These are phyloP conservation scores for Lentinula boryana DNA, from an alignment of 768 basidiomycete genomes.

Conservation along the genomic window DNA sequence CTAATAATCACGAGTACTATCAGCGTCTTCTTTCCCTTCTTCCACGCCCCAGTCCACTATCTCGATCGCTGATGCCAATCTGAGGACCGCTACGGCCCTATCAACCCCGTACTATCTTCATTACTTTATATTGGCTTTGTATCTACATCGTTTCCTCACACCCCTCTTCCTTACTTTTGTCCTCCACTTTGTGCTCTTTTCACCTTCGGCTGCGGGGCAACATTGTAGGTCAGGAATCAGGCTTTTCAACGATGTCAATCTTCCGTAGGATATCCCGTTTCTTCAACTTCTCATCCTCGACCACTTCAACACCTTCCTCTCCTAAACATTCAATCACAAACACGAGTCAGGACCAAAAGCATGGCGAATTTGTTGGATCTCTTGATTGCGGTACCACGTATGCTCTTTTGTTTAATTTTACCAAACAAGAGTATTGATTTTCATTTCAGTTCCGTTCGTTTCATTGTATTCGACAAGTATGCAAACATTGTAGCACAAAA, in stretches of 20 bases:
- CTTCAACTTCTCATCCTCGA: neutral
- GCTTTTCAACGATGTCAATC: neutral
- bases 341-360: constrained; percentile 23
- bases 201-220: neutral
- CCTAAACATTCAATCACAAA: neutral
- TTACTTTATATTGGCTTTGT: neutral
- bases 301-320: neutral
- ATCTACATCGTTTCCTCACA: neutral
- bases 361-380: constrained; percentile 84
- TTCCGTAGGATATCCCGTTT: constrained; percentile 1
- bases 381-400: constrained; percentile 95
- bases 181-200: neutral
- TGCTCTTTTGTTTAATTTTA: constrained; percentile 16
- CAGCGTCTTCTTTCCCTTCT: neutral
- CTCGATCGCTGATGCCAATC: neutral
- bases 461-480: constrained; percentile 84
- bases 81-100: neutral
- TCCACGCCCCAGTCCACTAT: neutral
- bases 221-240: neutral
- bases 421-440: neutral
- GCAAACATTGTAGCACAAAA: constrained; percentile 86
- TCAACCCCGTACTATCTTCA: neutral
- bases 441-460: constrained; percentile 69
- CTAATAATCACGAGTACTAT: neutral
- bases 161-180: neutral